These are phyloP conservation scores for Pyrus pyrifolia DNA, from an alignment of 306 rosid species.

Conservation along the genomic window DNA sequence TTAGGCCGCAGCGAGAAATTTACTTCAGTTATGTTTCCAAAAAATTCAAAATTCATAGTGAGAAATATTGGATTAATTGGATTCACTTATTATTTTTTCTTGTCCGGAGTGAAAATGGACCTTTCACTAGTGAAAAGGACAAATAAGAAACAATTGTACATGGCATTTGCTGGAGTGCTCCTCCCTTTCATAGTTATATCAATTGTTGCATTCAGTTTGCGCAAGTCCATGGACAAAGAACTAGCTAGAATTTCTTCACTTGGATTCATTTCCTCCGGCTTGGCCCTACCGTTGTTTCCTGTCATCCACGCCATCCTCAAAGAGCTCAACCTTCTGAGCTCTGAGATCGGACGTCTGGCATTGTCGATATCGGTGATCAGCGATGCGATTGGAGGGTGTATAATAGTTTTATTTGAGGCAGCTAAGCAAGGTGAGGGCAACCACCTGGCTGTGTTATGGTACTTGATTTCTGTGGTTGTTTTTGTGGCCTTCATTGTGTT, in stretches of 20 bases:
- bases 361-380: constrained; percentile 40
- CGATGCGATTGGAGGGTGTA: constrained; percentile 29
- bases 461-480: constrained; percentile 11
- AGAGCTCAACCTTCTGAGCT: constrained; percentile 70
- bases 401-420: constrained; percentile 37
- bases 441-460: constrained; percentile 29
- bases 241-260: constrained; percentile 39
- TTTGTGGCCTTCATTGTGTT: neutral
- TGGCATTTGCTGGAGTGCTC: constrained; percentile 25
- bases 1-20: constrained; percentile 39
- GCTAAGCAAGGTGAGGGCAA: constrained; percentile 31
- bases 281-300: constrained; percentile 31
- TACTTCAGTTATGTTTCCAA: constrained; percentile 4
- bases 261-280: constrained; percentile 38
- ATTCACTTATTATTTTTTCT: constrained; percentile 52
- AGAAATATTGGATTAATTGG: constrained; percentile 53
- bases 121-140: constrained; percentile 22
- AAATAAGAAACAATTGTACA: constrained; percentile 31
- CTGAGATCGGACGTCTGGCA: constrained; percentile 53
- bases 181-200: constrained; percentile 24
- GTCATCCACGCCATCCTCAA: constrained; percentile 32
- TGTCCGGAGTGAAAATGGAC: constrained; percentile 68
- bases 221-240: constrained; percentile 47
- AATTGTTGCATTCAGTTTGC: constrained; percentile 21
- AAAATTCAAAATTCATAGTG: constrained; percentile 22